A percentile compares a stretch with the other conserved stretches of the same genome.
Conservation (phyloP, 2,329 filamentous ascomycete species). For the Hawksworthiomyces lignivorus region DNA sequence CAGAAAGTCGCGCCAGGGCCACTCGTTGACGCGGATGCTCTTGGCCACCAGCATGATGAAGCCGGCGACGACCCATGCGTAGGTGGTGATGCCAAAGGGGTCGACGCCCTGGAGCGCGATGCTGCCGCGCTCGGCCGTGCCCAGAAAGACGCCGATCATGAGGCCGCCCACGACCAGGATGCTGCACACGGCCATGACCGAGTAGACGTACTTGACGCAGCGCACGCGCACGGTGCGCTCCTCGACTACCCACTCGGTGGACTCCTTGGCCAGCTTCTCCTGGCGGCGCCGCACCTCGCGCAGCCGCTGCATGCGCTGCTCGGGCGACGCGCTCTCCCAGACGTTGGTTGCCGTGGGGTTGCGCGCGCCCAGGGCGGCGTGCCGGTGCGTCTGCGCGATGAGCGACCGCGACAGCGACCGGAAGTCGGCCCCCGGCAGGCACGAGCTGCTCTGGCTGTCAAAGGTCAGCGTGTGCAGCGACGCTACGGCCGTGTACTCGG, state of each 20-base stretch:
- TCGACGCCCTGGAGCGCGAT: constrained; percentile 21
- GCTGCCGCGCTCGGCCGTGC: constrained; percentile 11
- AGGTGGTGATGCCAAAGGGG: constrained; percentile 24
- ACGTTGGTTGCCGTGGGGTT: background rate
- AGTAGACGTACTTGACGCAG: constrained; percentile 8
- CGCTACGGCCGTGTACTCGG: constrained; percentile 5
- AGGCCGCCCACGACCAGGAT: constrained; percentile 20
- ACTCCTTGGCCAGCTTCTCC: background rate
- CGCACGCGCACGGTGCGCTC: constrained; percentile 5
- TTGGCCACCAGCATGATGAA: constrained; percentile 23
- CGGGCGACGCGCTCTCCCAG: background rate
- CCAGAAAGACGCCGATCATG: constrained; percentile 19
- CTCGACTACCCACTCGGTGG: constrained; percentile 8
- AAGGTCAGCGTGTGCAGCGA: constrained; percentile 3
- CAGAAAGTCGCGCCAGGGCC: constrained; percentile 26
- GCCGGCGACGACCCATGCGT: constrained; percentile 21
- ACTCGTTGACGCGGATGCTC: constrained; percentile 20
- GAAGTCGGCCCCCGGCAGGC: constrained; percentile 2
- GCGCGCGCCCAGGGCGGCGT: background rate
- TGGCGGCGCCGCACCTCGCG: constrained; percentile 2
- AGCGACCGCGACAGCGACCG: constrained; percentile 6
- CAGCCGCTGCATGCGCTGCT: constrained; percentile 4
- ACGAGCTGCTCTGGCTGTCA: constrained; percentile 4
- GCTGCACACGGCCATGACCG: constrained; percentile 3
- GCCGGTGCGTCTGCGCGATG: constrained; percentile 5